phyloP scores from a whole-genome alignment of 148 eudicot species.

The Amaranthus cruentus region DNA sequence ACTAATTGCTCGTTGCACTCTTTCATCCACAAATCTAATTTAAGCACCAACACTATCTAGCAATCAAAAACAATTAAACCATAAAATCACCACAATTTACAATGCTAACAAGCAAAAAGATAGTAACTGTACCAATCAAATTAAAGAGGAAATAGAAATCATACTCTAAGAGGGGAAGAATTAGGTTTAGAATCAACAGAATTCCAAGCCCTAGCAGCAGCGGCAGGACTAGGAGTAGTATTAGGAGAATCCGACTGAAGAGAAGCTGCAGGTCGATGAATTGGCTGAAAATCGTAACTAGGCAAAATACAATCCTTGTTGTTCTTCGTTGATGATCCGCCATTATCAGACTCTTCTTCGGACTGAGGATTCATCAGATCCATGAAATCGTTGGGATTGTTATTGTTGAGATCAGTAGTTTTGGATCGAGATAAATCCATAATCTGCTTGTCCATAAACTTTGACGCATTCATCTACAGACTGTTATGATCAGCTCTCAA shows the following conservation, averaged over 20 bases:
- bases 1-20: not conserved
- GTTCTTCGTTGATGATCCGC: not conserved
- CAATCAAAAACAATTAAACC: not conserved
- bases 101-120: not conserved
- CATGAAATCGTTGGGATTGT: conserved; percentile 46
- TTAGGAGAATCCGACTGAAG: conserved; percentile 21
- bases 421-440: conserved; percentile 90
- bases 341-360: conserved; percentile 18
- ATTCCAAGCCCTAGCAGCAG: conserved; percentile 57
- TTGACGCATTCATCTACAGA: conserved; percentile 64
- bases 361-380: conserved; percentile 61
- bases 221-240: conserved; percentile 16
- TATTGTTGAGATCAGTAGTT: conserved; percentile 12
- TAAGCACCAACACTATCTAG: not conserved
- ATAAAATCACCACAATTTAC: not conserved
- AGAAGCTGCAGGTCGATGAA: conserved; percentile 41
- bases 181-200: conserved; percentile 47
- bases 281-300: conserved; percentile 86
- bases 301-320: conserved; percentile 61
- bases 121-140: not conserved
- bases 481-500: not conserved
- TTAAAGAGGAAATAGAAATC: not conserved
- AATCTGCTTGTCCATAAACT: conserved; percentile 90
- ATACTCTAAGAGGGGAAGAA: conserved; percentile 35
- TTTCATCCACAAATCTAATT: not conserved